Evolutionary conservation across 2,329 filamentous ascomycete genomes (phyloP), one percentile per base, ranked within the genome.

Genomic region (Colletotrichum caudatum): DNA sequence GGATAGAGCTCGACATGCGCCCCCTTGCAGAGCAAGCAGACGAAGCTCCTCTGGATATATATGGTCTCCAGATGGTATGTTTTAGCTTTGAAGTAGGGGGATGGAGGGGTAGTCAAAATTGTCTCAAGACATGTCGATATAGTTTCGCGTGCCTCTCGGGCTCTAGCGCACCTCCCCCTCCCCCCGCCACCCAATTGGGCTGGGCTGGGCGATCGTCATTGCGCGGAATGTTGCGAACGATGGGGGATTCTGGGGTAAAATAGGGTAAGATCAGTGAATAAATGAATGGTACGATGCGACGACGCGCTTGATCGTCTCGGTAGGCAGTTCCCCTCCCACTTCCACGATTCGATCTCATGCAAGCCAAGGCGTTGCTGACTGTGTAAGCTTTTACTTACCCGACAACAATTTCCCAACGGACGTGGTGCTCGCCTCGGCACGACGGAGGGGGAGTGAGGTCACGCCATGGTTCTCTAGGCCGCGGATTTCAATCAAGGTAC

Each of bases 61-160:
- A 60, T 46, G 3, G 44, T 51, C 57, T 20, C 53, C 33, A 6
- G 20, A 46, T 23, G 33, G n/a, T 18, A 48, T 41, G 46, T 57
- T 23, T 60, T 50, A 61, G 54, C 56, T 70, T 37, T 33, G 23
- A 26, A 35, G 16, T 46, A 23, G 59, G 26, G 65, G 64, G 53
- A 71, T 71, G 65, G 64, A 59, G 69, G 69, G 65, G 69, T 60
- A 46, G 44, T n/a, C 44, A n/a, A 64, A 33, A 46, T 59, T 56
- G 53, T 69, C 53, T 64, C 65, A 63, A 54, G 54, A 64, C 59
- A 54, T 56, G 2, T 39, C 7, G 20, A 46, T 29, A 39, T 39
- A 23, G 46, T 23, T 63, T 57, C 39, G 69, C 56, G 58, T 41
- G 51, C 64, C 33, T 56, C 39, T 23, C 20, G 33, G 29, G 29